Evolutionary conservation across 495 filamentous ascomycete species (phyloP).

Genomic region (Wilcoxina mikolae): DNA sequence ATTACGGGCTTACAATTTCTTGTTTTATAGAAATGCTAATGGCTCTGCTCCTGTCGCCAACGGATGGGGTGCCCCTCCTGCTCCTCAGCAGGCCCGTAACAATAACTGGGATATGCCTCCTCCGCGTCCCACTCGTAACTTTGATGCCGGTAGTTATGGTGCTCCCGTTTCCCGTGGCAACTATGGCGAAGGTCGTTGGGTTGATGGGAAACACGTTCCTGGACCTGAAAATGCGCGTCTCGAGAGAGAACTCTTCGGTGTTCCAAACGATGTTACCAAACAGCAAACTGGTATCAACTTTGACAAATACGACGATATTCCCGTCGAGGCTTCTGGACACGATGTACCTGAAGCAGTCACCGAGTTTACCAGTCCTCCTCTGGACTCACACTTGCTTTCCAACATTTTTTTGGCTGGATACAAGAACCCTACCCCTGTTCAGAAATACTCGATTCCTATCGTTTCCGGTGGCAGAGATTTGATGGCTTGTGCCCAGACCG

Average conservation of each 20-base stretch:
- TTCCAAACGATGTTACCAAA: slow-evolving; percentile 83
- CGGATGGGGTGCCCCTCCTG: slow-evolving; percentile 58
- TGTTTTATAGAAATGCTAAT: slow-evolving; percentile 40
- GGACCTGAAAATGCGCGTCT: slow-evolving; percentile 74
- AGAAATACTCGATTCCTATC: slow-evolving; percentile 66
- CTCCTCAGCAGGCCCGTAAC: slow-evolving; percentile 29
- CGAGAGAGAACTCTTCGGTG: slow-evolving; percentile 91
- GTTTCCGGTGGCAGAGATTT: slow-evolving; percentile 59
- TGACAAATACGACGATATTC: slow-evolving; percentile 98
- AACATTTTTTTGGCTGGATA: slow-evolving; percentile 83
- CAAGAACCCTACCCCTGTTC: slow-evolving; percentile 63
- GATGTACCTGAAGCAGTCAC: slow-evolving; percentile 85
- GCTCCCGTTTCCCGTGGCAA: slow-evolving; percentile 12
- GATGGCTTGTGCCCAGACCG: slow-evolving; percentile 81
- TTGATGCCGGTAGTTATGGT: slow-evolving; percentile 22
- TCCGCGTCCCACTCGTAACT: slow-evolving; percentile 20
- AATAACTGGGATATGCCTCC: slow-evolving; percentile 25
- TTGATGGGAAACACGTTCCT: slow-evolving; percentile 88
- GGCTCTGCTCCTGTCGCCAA: slow-evolving; percentile 37
- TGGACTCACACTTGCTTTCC: slow-evolving; percentile 75
- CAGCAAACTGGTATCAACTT: slow-evolving; percentile 98
- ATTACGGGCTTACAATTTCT: slow-evolving; percentile 1
- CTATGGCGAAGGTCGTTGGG: slow-evolving; percentile 79
- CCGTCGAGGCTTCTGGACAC: slow-evolving; percentile 88
- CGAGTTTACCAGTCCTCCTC: slow-evolving; percentile 79